These are phyloP conservation scores for Epichloe coenophiala DNA, from an alignment of 2,329 filamentous ascomycete genomes.

Conservation along the genomic window DNA sequence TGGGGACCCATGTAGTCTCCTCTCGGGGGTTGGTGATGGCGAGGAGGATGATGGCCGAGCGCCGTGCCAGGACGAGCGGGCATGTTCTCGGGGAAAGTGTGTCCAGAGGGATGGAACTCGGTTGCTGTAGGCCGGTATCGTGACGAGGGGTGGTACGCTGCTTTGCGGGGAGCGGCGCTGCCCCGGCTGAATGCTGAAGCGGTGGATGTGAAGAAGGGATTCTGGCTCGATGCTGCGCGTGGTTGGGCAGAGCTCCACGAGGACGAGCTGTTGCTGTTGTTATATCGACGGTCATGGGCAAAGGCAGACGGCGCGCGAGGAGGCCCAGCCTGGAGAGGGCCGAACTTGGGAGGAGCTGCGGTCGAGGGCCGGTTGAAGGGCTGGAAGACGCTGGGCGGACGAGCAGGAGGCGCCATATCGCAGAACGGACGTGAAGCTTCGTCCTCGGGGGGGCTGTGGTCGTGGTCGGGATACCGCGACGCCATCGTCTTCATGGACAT, in stretches of 20 bases:
- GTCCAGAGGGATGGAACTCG: conserved; percentile 17
- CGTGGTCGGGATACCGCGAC: neutral
- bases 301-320: conserved; percentile 15
- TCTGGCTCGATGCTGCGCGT: neutral
- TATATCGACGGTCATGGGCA: conserved; percentile 13
- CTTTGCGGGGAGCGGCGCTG: neutral
- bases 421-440: neutral
- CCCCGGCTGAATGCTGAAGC: conserved; percentile 7
- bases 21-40: conserved; percentile 4
- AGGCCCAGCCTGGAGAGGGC: conserved; percentile 16
- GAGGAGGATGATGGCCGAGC: conserved; percentile 6
- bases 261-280: neutral
- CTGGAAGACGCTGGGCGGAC: conserved; percentile 16
- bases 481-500: conserved; percentile 12
- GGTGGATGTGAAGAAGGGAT: conserved; percentile 1
- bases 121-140: conserved; percentile 20
- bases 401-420: conserved; percentile 6
- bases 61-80: conserved; percentile 8
- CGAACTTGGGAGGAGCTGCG: conserved; percentile 17
- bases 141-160: conserved; percentile 3
- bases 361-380: conserved; percentile 7
- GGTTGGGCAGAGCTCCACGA: conserved; percentile 12
- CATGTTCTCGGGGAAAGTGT: neutral
- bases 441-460: neutral
- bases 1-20: conserved; percentile 16